Base-by-base conservation (phyloP, 208 protist genomes). In the Naegleria gruberi region DNA sequence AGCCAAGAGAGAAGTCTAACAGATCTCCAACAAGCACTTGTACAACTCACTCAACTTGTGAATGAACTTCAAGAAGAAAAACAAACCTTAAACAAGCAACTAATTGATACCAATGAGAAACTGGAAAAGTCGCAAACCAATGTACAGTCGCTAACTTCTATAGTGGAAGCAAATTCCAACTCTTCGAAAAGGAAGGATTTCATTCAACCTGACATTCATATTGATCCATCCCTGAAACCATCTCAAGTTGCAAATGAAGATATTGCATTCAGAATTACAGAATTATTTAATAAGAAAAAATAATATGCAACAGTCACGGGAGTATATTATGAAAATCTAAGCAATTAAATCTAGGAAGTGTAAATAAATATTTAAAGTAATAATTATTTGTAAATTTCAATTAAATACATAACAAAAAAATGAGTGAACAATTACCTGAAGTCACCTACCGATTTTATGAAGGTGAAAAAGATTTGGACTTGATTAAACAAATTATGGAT, bases 401-500 rank as follows among this genome's bases (percentile, higher is more conserved):
- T n/a, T n/a, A n/a, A n/a, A n/a, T n/a, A n/a, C n/a, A n/a, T n/a
- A n/a, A n/a, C n/a, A n/a, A n/a, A n/a, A n/a, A n/a, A n/a, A n/a
- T n/a, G n/a, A n/a, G n/a, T n/a, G n/a, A n/a, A n/a, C n/a, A n/a
- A n/a, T n/a, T n/a, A n/a, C n/a, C n/a, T n/a, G n/a, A n/a, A n/a
- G n/a, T 82, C n/a, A 42, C 34, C 5, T 82, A 82, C n/a, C n/a
- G 34, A 41, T 82, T n/a, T 43, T 89, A 89, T 34, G 47, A 57
- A n/a, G 23, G 34, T n/a, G 86, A 89, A 46, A 12, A 34, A 19
- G 26, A 97, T 87, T 95, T 98, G 93, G 90, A 94, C 87, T 94
- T 93, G 45, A 97, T 99, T 51, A 97, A 98, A 55, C 88, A 93
- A 17, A 92, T 99, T 23, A 98, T 99, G 89, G 96, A 95, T 46